Evolutionary conservation across 768 basidiomycete genomes (phyloP), one percentile per base, ranked within the genome.

Genomic region (Auricularia sp.): DNA sequence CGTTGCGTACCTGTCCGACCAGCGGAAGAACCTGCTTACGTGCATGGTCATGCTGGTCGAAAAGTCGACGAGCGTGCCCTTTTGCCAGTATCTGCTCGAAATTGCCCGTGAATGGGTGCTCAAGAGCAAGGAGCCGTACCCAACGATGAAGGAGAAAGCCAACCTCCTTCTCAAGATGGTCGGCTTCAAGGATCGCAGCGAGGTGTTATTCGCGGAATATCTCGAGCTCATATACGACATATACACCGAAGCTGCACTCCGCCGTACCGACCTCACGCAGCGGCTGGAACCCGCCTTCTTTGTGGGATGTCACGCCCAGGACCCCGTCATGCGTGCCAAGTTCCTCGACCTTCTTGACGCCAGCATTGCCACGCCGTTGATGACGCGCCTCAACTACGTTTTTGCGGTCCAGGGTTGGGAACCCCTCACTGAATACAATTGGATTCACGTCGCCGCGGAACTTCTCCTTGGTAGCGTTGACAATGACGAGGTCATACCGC

Each of bases 341-440:
- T 99, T 98, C 77, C 81, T 98, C 69, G 92, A 94, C 72, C 81
- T 97, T 53, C 79, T 98, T 67, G 95, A 98, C 70, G 80, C 85
- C 70, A 95, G 89, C 71, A 84, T 98, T 61, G 91, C 95, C 36
- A 85, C 89, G 39, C 87, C 89, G 1, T 80, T 97, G 11, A 84
- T 84, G 65, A 86, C 83, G 65, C 88, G 97, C 34, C 74, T 99
- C 59, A 87, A 89, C 47, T 98, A 95, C 73, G 86, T 98, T 67
- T 79, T 96, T 44, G 93, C 90, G 33, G 88, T 95, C 16, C 96
- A 98, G 74, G 93, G 81, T 69, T 99, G 97, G 97, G 97, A 98
- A 64, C 84, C 87, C 1, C 76, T 99, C 21, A 85, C 91, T 2
- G 93, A 96, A 66, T 85, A 90, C 63, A 93, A 97, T 70, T 99